A percentile compares a stretch with the other conserved stretches of the same genome.
phyloP scores from a whole-genome alignment of 805 yeast species.

The Isabelozyma heimii region DNA sequence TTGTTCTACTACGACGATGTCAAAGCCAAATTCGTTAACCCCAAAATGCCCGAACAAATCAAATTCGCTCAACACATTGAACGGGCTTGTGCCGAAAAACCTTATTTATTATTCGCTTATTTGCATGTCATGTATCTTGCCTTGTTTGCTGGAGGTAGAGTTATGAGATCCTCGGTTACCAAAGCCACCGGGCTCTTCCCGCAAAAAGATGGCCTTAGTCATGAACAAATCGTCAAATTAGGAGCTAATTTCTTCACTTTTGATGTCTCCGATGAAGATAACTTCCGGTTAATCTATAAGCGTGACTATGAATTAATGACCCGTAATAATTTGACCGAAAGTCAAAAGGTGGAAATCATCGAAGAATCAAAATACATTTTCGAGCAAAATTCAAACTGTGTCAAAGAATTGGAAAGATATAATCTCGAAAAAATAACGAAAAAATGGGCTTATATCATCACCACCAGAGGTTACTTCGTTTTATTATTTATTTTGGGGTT shows the following conservation, averaged over 20 bases:
- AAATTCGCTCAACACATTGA: constrained; percentile 61
- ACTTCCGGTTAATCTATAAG: constrained; percentile 64
- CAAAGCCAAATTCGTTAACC: constrained; percentile 52
- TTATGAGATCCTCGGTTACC: constrained; percentile 64
- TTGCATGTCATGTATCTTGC: constrained; percentile 85
- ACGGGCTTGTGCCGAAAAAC: constrained; percentile 54
- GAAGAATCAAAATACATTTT: constrained; percentile 67
- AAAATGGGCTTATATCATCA: constrained; percentile 52
- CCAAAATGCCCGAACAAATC: constrained; percentile 60
- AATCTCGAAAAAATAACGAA: constrained; percentile 57
- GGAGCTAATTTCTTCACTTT: constrained; percentile 75
- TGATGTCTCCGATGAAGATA: constrained; percentile 65
- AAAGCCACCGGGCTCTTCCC: constrained; percentile 75
- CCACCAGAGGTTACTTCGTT: constrained; percentile 52
- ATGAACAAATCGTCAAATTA: constrained; percentile 54
- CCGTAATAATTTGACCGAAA: constrained; percentile 65
- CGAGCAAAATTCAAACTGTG: constrained; percentile 55
- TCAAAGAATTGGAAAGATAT: constrained; percentile 65
- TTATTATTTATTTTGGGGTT: constrained; percentile 29
- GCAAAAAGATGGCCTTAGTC: constrained; percentile 61
- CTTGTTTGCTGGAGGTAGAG: constrained; percentile 80
- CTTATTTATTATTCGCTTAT: constrained; percentile 72
- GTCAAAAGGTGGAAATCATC: constrained; percentile 67
- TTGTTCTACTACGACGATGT: constrained; percentile 61
- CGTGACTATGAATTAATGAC: constrained; percentile 77